A percentile compares a stretch with the other conserved stretches of the same genome.
Evolutionary conservation across 2,329 filamentous ascomycete genomes (phyloP).

Genomic region (Fusarium sp.): DNA sequence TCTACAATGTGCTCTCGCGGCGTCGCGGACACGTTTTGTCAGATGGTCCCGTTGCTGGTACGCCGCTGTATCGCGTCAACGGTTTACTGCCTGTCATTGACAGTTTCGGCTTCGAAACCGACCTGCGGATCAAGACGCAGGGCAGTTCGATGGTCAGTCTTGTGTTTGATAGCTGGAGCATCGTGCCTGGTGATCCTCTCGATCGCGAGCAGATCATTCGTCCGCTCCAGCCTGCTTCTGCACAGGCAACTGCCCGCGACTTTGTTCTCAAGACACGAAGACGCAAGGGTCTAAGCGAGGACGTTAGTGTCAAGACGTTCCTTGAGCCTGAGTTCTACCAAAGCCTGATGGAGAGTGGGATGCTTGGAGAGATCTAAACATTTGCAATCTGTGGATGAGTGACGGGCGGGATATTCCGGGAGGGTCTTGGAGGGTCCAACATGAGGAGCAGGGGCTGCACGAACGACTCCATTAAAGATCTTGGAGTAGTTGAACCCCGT

Average conservation of each 20-base stretch:
- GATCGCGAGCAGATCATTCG: conserved; percentile 85
- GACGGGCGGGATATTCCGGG: neutral
- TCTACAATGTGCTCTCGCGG: conserved; percentile 91
- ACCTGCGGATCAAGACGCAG: conserved; percentile 94
- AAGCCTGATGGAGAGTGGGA: conserved; percentile 86
- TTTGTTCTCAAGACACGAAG: conserved; percentile 96
- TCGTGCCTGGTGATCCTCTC: conserved; percentile 94
- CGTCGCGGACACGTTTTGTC: conserved; percentile 91
- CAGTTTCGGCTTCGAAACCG: conserved; percentile 97
- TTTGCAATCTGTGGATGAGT: neutral
- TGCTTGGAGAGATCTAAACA: conserved; percentile 68
- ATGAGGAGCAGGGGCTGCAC: conserved; percentile 16
- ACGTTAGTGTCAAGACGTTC: conserved; percentile 95
- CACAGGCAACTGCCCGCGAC: conserved; percentile 90
- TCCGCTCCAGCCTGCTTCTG: conserved; percentile 86
- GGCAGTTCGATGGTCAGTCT: conserved; percentile 89
- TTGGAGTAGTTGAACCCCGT: conserved; percentile 18
- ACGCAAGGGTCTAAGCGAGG: conserved; percentile 93
- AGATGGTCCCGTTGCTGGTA: conserved; percentile 94
- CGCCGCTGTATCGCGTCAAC: conserved; percentile 89
- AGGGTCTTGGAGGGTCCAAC: neutral
- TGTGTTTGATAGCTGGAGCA: conserved; percentile 95
- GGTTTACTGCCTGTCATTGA: conserved; percentile 96
- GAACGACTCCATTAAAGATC: conserved; percentile 12
- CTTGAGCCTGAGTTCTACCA: conserved; percentile 93